These are phyloP conservation scores for Phyllosticta citriasiana DNA, from an alignment of 2,329 filamentous ascomycete species.

Conservation along the genomic window DNA sequence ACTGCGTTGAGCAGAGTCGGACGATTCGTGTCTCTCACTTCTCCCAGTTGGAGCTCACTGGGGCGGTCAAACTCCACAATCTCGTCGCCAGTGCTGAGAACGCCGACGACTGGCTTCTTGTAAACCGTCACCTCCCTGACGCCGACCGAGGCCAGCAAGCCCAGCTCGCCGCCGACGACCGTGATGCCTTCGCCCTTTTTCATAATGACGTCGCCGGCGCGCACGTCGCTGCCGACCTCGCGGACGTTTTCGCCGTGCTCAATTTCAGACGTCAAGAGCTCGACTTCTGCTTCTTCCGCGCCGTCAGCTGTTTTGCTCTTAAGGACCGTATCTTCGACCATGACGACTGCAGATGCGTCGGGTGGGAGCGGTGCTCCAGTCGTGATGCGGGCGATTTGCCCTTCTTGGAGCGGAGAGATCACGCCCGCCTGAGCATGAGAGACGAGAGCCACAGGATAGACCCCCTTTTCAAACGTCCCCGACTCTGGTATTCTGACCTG, in stretches of 20 bases:
- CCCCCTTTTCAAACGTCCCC: conserved; percentile 52
- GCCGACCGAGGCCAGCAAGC: conserved; percentile 78
- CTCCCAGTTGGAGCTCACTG: conserved; percentile 58
- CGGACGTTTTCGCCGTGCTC: conserved; percentile 77
- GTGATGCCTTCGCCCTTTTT: conserved; percentile 73
- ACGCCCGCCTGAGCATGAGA: conserved; percentile 75
- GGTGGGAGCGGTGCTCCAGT: conserved; percentile 86
- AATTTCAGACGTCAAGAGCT: conserved; percentile 71
- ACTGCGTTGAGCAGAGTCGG: conserved; percentile 76
- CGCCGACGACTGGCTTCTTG: conserved; percentile 66
- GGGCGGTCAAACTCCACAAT: conserved; percentile 65
- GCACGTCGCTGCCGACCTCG: conserved; percentile 81
- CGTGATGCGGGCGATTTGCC: conserved; percentile 81
- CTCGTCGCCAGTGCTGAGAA: conserved; percentile 91
- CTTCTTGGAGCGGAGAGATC: conserved; percentile 53
- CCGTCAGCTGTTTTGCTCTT: conserved; percentile 67
- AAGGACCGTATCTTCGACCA: conserved; percentile 89
- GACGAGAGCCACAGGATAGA: conserved; percentile 77
- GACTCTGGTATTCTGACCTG: conserved; percentile 23
- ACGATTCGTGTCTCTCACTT: conserved; percentile 89
- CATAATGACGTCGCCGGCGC: conserved; percentile 59
- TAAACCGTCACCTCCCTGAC: conserved; percentile 61
- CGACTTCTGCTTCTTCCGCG: conserved; percentile 75
- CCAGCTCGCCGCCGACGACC: conserved; percentile 80
- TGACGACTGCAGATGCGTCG: conserved; percentile 83